phyloP scores from a whole-genome alignment of 2,329 filamentous ascomycete species.

The Parastagonospora avenae region DNA sequence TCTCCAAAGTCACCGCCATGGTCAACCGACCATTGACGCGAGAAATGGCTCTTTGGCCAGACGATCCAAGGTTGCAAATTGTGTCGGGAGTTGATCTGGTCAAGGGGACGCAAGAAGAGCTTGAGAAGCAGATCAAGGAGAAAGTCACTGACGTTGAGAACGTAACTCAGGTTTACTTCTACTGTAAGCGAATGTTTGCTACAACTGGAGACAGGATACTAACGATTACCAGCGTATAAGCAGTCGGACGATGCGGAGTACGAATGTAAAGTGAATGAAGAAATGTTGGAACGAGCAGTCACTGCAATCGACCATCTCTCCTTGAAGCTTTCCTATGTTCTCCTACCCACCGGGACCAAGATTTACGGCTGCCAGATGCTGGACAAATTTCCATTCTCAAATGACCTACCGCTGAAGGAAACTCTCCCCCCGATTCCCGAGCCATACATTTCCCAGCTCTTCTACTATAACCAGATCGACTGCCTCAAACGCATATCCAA shows the following conservation, averaged over 20 bases:
- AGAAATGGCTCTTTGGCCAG: conserved; percentile 45
- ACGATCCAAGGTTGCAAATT: conserved; percentile 42
- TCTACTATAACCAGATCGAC: conserved; percentile 51
- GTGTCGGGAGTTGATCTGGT: conserved; percentile 50
- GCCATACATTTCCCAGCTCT: conserved; percentile 44
- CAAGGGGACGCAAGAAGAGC: conserved; percentile 37
- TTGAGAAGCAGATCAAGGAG: conserved; percentile 41
- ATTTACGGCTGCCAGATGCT: conserved; percentile 48
- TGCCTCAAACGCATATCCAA: conserved; percentile 44
- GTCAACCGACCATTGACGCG: conserved; percentile 52
- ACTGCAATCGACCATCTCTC: conserved; percentile 38
- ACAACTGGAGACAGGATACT: not conserved
- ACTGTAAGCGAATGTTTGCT: conserved; percentile 24
- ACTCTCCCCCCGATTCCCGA: conserved; percentile 41
- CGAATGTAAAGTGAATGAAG: conserved; percentile 44
- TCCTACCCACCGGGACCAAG: conserved; percentile 46
- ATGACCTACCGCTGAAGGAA: conserved; percentile 36
- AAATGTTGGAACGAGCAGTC: conserved; percentile 46
- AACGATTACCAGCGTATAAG: conserved; percentile 32
- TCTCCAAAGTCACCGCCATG: conserved; percentile 54
- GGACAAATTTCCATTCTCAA: conserved; percentile 43
- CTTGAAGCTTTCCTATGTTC: conserved; percentile 32
- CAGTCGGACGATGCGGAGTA: conserved; percentile 32
- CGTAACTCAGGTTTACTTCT: conserved; percentile 50
- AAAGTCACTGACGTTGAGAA: conserved; percentile 43